A percentile compares a stretch with the other conserved stretches of the same genome.
Conservation (phyloP, 768 basidiomycete genomes). For the Pilatotrama ljubarskyi region DNA sequence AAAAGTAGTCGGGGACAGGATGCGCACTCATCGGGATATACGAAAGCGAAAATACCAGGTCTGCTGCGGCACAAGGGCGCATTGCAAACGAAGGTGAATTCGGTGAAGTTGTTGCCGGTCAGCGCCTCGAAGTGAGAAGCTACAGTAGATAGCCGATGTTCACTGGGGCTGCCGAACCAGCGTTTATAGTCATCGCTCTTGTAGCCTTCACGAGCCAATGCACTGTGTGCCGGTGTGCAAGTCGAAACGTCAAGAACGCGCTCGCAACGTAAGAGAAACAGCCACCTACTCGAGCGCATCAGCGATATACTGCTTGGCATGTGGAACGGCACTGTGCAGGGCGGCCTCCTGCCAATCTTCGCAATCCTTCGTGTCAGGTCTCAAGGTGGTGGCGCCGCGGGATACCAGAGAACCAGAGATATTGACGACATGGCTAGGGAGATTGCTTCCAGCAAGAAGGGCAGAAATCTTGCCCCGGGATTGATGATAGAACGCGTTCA, state of each 20-base stretch:
- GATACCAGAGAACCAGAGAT: background rate
- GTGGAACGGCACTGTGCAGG: background rate
- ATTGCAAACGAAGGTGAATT: constrained; percentile 28
- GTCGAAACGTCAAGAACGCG: background rate
- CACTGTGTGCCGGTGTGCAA: background rate
- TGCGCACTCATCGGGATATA: constrained; percentile 7
- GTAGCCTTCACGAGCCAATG: background rate
- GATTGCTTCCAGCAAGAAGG: background rate
- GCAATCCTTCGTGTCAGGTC: background rate
- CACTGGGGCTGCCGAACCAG: constrained; percentile 9
- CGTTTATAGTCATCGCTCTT: constrained; percentile 1
- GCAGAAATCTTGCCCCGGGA: background rate
- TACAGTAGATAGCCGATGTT: background rate
- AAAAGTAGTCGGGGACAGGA: too few relatives aligned
- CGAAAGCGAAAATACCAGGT: background rate
- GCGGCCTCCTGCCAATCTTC: background rate
- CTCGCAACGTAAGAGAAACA: background rate
- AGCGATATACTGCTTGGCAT: background rate
- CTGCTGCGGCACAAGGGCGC: constrained; percentile 29
- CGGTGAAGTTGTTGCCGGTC: constrained; percentile 13
- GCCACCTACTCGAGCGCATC: background rate
- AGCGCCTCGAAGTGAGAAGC: constrained; percentile 5
- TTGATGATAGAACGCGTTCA: constrained; percentile 38
- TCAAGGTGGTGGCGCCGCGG: too few relatives aligned
- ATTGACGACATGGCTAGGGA: background rate